Conservation (phyloP, 768 basidiomycete species). For the Rhizopogon vinicolor region DNA sequence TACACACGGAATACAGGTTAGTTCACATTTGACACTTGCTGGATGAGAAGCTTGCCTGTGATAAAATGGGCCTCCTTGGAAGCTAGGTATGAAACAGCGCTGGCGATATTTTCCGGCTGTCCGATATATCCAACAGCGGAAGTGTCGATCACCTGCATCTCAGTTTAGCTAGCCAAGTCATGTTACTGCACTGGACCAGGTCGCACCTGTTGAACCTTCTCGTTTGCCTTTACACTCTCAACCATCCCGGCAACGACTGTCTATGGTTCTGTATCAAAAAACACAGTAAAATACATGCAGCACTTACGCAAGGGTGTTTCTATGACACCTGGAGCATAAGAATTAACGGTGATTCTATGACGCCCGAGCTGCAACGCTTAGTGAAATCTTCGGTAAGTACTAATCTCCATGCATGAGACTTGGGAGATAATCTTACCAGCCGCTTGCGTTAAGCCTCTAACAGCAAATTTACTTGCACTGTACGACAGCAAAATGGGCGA, state of each 20-base stretch:
- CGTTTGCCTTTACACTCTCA: neutral
- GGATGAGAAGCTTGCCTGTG: slow-evolving; percentile 20
- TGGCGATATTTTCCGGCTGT: slow-evolving; percentile 28
- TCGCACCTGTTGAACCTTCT: neutral
- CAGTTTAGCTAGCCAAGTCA: neutral
- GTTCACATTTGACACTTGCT: neutral
- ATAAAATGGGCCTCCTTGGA: slow-evolving; percentile 30
- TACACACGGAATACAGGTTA: neutral
- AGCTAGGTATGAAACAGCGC: slow-evolving; percentile 28
- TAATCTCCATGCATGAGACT: neutral
- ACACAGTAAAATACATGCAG: neutral
- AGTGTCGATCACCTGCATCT: neutral
- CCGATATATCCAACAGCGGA: slow-evolving; percentile 15
- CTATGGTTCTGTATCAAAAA: neutral
- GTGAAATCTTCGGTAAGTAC: too few relatives aligned
- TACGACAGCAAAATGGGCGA: slow-evolving; percentile 1
- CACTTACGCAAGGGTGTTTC: slow-evolving; percentile 24
- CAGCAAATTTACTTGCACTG: slow-evolving; percentile 28
- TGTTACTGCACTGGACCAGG: neutral
- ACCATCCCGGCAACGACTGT: neutral
- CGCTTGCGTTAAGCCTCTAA: slow-evolving; percentile 34
- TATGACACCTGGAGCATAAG: slow-evolving; percentile 32
- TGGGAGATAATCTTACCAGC: slow-evolving; percentile 20
- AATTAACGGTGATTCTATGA: slow-evolving; percentile 32
- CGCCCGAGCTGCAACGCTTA: slow-evolving; percentile 21